Evolutionary conservation across 352 stramenopile genomes (phyloP), one percentile per base, ranked within the genome.

Genomic region (Hyaloperonospora brassicae): DNA sequence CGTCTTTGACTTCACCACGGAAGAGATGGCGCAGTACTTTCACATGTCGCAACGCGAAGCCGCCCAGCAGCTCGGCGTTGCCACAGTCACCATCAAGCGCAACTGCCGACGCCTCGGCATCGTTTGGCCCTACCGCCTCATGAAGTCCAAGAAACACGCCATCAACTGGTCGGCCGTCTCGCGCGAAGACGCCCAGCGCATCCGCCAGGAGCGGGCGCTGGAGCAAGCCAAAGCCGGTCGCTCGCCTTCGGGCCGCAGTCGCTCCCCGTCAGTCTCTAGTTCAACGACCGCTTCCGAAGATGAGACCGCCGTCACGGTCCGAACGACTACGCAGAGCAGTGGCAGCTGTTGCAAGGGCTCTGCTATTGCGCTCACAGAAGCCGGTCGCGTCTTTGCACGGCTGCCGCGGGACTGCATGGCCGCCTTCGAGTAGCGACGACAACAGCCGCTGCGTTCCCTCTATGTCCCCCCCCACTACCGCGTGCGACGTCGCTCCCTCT

Each of bases 71-170:
- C 64, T 84, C 48, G 73, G 73, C n/a, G 70, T 80, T 13, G 68
- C 73, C 23, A 76, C 75, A 12, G 75, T 84, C 43, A 84, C 73
- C 41, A 68, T 84, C 50, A 83, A 83, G 56, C 62, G 73, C 54
- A 83, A 79, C 56, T 83, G 73, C 46, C 76, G 75, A 23, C 73
- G 73, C 34, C 65, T 73, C 6, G 73, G 73, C 40, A 83, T 83
- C 50, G 69, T 76, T n/a, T 83, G 73, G 73, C 73, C 72, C 31
- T 83, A 80, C 50, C 72, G 72, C 17, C 61, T 76, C 42, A 67
- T 73, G 53, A 79, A 75, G 50, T 70, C 71, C 66, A 75, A 75
- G 59, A 69, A 76, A 57, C 59, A 73, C 38, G 66, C 65, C 38
- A 59, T 56, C 17, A 52, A 68, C 27, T 71, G 56, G 62, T 61